phyloP scores from a whole-genome alignment of 2,329 filamentous ascomycete species.

The Ophiocordyceps australis region DNA sequence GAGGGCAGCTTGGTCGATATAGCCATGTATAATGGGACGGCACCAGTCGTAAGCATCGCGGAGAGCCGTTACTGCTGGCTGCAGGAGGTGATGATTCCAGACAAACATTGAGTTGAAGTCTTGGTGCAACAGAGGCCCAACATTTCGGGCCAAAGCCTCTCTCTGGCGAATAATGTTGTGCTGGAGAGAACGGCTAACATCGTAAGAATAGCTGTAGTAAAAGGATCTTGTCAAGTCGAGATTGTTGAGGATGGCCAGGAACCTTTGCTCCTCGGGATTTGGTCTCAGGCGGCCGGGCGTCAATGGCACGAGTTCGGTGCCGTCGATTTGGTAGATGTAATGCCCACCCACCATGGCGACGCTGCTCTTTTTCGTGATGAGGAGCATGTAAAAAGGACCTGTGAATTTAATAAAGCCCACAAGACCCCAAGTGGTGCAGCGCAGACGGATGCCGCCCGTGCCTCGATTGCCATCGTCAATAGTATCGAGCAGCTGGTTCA shows the following conservation, averaged over 20 bases:
- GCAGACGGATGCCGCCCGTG: constrained; percentile 76
- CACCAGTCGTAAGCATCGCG: constrained; percentile 90
- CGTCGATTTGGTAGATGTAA: constrained; percentile 89
- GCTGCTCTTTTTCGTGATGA: constrained; percentile 90
- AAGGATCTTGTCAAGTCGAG: constrained; percentile 82
- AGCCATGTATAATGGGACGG: constrained; percentile 85
- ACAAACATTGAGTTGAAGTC: constrained; percentile 93
- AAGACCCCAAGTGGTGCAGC: constrained; percentile 83
- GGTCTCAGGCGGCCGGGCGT: constrained; percentile 59
- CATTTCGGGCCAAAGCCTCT: constrained; percentile 46
- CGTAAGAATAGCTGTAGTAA: constrained; percentile 97
- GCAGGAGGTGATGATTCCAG: constrained; percentile 83
- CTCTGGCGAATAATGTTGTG: constrained; percentile 79
- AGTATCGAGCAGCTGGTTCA: constrained; percentile 80
- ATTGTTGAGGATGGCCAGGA: constrained; percentile 75
- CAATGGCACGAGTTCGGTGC: constrained; percentile 77
- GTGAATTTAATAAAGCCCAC: constrained; percentile 94
- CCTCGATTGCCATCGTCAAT: constrained; percentile 91
- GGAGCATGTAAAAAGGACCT: constrained; percentile 87
- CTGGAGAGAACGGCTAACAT: constrained; percentile 82
- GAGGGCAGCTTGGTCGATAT: constrained; percentile 77
- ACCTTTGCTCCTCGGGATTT: constrained; percentile 82
- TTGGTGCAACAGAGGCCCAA: constrained; percentile 35
- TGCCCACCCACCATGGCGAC: constrained; percentile 93
- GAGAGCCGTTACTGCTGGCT: constrained; percentile 51